Evolutionary conservation across 208 protist genomes (phyloP), one percentile per base, ranked within the genome.

Genomic region (Naegleria fowleri): DNA sequence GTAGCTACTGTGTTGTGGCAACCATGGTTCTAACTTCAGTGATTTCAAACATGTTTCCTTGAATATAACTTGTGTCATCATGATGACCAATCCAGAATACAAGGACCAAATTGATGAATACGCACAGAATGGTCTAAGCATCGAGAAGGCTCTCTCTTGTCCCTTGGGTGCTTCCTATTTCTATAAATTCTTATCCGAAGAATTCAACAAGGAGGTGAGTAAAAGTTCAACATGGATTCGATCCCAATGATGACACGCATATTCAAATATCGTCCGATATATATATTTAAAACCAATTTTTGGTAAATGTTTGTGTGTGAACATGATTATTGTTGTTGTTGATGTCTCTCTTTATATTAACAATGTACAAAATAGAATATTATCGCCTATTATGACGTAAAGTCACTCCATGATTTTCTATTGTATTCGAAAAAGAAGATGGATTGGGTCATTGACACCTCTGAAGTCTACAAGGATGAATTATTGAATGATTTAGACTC

Each of bases 141-240:
- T 79, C 6, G 67, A 79, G 16, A 79, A 79, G 7, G 2, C n/a
- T 36, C 29, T 79, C 9, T 79, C 67, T 4, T 79, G 67, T 79
- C 67, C 67, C 29, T n/a, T 79, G 7, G 67, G 67, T 36, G 67
- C n/a, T 29, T 36, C 29, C 0, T 79, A 79, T 79, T 79, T 79
- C 25, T 79, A 79, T n/a, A 79, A 36, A 79, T 79, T 79, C n/a
- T 33, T 79, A 0, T 79, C 67, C 9, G 16, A 29, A 79, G 67
- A 79, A 79, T 79, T 36, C 25, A 79, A 79, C 67, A 79, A 79
- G 67, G 67, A 79, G n/a, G 55, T 67, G 22, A 67, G 55, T 67
- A 48, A n/a, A n/a, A n/a, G 43, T 48, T 48, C 5, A 48, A 48
- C 43, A n/a, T n/a, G n/a, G n/a, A n/a, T n/a, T n/a, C n/a, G n/a